Base-by-base conservation (phyloP, 2,329 filamentous ascomycete genomes). In the Aaosphaeria arxii region DNA sequence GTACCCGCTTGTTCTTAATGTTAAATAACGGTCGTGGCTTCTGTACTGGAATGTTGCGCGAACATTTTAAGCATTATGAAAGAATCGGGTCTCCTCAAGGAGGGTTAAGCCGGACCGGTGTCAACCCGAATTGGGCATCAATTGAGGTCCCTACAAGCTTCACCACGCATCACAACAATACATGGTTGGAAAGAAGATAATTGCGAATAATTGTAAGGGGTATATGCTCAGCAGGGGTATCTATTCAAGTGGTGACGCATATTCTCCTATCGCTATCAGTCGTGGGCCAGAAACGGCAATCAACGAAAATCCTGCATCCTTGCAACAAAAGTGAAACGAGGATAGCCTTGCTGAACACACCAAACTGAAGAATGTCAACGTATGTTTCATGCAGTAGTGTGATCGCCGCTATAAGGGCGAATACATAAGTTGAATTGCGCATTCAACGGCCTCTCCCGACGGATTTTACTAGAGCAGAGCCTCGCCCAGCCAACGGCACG, bases 251-350 rank as follows among this genome's bases (percentile, higher is more conserved):
- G 39, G 24, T 32, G 42, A 49, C 49, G 48, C 44, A 50, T 50
- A 53, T 53, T 51, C 44, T 51, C 46, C 51, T 56, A 54, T 56
- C 51, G 51, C 52, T 54, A 54, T 56, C 53, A 47, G 48, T 36
- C n/a, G 42, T 33, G 17, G 17, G 17, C 42, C 17, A 38, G 42
- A 46, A 36, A 54, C 44, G 42, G 29, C 7, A 39, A 40, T 43
- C 39, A 33, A 51, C 30, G 42, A 40, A 42, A 44, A 31, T 45
- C 47, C 36, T 30, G 53, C 55, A 46, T 53, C 51, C 30, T 29
- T 30, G 43, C 51, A 31, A 28, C 44, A 17, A 46, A 52, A 31
- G 11, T 53, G 54, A 55, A 55, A 55, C 50, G 9, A 43, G 46
- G 54, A 57, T 56, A 47, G 45, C 47, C 54, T 42, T 50, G 52